Conservation (phyloP, 2,329 filamentous ascomycete genomes). For the Penicillium sp. region DNA sequence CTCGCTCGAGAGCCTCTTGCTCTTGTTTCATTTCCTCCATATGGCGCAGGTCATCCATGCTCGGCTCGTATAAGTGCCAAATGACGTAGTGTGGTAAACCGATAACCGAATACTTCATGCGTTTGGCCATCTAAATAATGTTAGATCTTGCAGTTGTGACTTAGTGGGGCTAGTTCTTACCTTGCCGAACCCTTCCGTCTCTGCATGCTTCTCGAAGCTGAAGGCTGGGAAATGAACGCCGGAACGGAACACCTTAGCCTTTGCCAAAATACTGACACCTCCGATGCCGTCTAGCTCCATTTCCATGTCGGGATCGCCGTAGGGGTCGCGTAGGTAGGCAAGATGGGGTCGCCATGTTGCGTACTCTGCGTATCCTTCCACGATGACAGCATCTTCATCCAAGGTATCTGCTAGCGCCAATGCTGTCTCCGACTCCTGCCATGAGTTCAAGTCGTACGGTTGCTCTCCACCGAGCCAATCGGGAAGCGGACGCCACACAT, state of each 20-base stretch:
- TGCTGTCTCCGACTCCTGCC: conserved; percentile 98
- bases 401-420: conserved; percentile 89
- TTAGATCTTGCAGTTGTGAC: conserved; percentile 12
- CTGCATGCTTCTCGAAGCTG: conserved; percentile 97
- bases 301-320: conserved; percentile 97
- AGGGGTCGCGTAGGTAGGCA: conserved; percentile 93
- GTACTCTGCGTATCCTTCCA: conserved; percentile 98
- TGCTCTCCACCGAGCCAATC: conserved; percentile 99
- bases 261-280: conserved; percentile 94
- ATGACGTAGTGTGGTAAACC: conserved; percentile 97
- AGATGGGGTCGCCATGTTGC: conserved; percentile 97
- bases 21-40: conserved; percentile 99
- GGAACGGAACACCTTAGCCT: conserved; percentile 90
- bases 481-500: conserved; percentile 97
- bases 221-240: conserved; percentile 98
- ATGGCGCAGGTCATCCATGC: conserved; percentile 91
- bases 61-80: conserved; percentile 99
- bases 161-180: conserved; percentile 48
- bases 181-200: conserved; percentile 98
- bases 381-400: conserved; percentile 97
- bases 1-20: conserved; percentile 73
- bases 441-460: conserved; percentile 96
- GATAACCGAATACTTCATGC: conserved; percentile 93
- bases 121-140: conserved; percentile 78
- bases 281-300: conserved; percentile 99